Evolutionary conservation across 345 rosid species (phyloP), one percentile per base, ranked within the genome.

Genomic region (Eucalyptus regnans): DNA sequence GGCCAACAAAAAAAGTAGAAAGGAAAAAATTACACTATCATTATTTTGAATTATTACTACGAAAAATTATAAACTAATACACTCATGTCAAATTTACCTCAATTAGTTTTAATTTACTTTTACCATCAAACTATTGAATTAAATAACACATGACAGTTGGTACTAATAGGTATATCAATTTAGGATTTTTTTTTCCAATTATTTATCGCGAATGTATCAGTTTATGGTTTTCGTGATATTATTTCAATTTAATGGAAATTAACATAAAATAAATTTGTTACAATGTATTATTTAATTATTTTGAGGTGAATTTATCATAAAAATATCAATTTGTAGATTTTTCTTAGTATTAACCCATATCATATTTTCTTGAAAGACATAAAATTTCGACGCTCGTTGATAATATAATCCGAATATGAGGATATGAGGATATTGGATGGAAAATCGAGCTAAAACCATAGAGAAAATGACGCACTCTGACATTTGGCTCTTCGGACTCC

Each of bases 261-360:
- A 0, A 18, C 0, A 0, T 23, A 52, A 52, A 52, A 52, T 18
- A 52, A 52, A 3, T 7, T 7, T 52, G 4, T 52, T 0, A 1
- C 0, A 52, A 52, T 18, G 2, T 51, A 51, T 0, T 0, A 17
- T 7, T 17, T 51, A 51, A 51, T 51, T 51, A 51, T 17, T 52
- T 52, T 2, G 0, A 50, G 2, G 0, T 14, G 0, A 15, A 50
- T 5, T 50, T 50, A 6, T 50, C 3, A 1, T 0, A 7, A 18
- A 18, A 7, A 0, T 7, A 52, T 17, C 0, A 0, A 0, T 7
- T 18, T 52, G 0, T 52, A 0, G 0, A 52, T 52, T 52, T 52
- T 52, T 18, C 4, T 18, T 52, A 52, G 0, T 1, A 8, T 4
- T 56, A 20, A 0, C 0, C 11, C 25, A 8, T 4, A 22, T 56